These are phyloP conservation scores for Phytopythium litorale DNA, from an alignment of 352 stramenopile genomes.

Conservation along the genomic window DNA sequence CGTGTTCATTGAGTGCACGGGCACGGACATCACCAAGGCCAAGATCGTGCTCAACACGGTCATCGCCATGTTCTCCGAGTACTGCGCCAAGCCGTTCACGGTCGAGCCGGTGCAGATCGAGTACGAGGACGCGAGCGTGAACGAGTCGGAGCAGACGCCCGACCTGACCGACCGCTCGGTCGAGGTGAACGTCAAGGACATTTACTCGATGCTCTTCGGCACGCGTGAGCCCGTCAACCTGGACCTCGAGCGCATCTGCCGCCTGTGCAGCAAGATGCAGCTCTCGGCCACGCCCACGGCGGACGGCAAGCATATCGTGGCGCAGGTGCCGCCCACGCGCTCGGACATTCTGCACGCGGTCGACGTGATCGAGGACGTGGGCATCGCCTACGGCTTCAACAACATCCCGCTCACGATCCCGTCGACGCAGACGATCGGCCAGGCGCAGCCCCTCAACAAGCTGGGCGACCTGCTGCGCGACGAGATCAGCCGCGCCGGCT, in stretches of 20 bases:
- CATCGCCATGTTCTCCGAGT: conserved; percentile 99
- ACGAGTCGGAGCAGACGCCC: conserved; percentile 85
- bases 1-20: conserved; percentile 99
- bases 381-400: conserved; percentile 99
- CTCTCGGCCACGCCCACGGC: conserved; percentile 80
- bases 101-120: conserved; percentile 96
- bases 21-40: conserved; percentile 99
- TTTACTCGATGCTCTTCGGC: conserved; percentile 88
- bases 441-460: conserved; percentile 96
- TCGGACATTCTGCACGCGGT: conserved; percentile 98
- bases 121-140: conserved; percentile 89
- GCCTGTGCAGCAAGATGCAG: conserved; percentile 99
- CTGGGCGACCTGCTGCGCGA: conserved; percentile 97
- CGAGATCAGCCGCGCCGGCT: conserved; percentile 97
- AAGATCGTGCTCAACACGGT: conserved; percentile 99
- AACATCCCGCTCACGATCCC: conserved; percentile 97
- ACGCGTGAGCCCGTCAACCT: conserved; percentile 74
- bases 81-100: conserved; percentile 95
- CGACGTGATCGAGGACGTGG: conserved; percentile 99
- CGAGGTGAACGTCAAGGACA: conserved; percentile 81
- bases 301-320: conserved; percentile 78
- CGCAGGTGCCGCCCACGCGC: conserved; percentile 96
- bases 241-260: conserved; percentile 84
- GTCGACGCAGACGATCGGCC: conserved; percentile 93
- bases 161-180: conserved; percentile 90